Evolutionary conservation across 495 filamentous ascomycete species (phyloP), one percentile per base, ranked within the genome.

Genomic region (Hyphodiscus hymeniophilus): DNA sequence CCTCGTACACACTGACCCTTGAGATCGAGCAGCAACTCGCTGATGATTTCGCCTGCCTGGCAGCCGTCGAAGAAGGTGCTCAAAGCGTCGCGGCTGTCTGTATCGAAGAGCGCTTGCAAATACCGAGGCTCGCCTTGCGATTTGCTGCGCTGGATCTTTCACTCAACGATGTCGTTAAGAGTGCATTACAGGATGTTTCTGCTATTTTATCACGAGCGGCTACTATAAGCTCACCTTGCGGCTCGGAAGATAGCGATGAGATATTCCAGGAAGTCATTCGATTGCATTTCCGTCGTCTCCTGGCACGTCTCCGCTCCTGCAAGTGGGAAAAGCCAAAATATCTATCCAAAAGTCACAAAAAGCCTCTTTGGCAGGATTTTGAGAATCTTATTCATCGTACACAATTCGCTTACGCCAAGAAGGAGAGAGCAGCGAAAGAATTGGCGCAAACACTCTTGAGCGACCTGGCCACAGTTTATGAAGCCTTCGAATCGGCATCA

Each of bases 301-400:
- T 50, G 7, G 47, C 38, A 20, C 26, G 47, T n/a, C 40, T 50
- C 8, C 47, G 47, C 3, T 50, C 47, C 15, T 0, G 2, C 8
- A 50, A 44, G 26, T 50, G 47, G 47, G 40, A 43, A 20, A 50
- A 43, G 40, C 47, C 47, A 24, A 44, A 50, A 21, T 50, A 44
- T 31, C 31, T 50, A 12, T 50, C 47, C 17, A 50, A 50, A 30
- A 43, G 39, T 36, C 47, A 50, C 24, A 50, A 50, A 16, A 50
- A 50, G 15, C 47, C 47, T 22, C 30, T 50, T 7, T 50, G 47
- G 47, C 30, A 44, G 17, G 47, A 50, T 28, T 50, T 50, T 22
- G 20, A 20, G 12, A 50, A 50, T 30, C 22, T 44, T 11, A 7
- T 38, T 7, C 47, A 50, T 21, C 47, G 47, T 15, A 31, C 40